Percentiles rank a stretch among this genome's conserved stretches.
Conservation (phyloP, 2,329 filamentous ascomycete genomes). For the Ambrosiella beaveri region DNA sequence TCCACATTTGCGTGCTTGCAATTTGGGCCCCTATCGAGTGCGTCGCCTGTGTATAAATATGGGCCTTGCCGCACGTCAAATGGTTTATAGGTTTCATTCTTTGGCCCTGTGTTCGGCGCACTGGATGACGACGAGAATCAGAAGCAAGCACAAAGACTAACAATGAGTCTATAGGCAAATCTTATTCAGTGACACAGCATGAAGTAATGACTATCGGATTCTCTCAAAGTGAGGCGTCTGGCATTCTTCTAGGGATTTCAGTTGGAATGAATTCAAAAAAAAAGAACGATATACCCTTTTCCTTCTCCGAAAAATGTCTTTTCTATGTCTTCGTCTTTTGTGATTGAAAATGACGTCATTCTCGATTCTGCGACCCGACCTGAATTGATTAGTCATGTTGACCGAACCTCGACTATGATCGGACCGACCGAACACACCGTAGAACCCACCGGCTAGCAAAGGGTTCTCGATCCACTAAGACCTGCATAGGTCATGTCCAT, state of each 20-base stretch:
- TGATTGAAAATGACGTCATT: no score
- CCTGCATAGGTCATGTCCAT: slow-evolving; percentile 20
- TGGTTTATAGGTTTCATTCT: not conserved
- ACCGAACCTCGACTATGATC: not conserved
- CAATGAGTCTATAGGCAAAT: slow-evolving; percentile 9
- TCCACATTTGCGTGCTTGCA: not conserved
- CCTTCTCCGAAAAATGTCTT: not conserved
- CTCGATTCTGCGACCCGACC: no score
- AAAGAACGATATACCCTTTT: slow-evolving; percentile 9
- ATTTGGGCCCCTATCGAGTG: not conserved
- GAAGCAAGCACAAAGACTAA: slow-evolving; percentile 6
- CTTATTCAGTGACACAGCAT: slow-evolving; percentile 13
- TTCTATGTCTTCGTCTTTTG: not conserved
- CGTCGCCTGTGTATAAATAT: slow-evolving; percentile 4
- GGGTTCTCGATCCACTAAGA: slow-evolving; percentile 28
- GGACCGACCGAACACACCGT: not conserved
- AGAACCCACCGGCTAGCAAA: slow-evolving; percentile 32
- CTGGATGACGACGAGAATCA: not conserved
- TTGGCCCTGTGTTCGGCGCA: not conserved
- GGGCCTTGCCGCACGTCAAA: not conserved
- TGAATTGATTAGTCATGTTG: no score
- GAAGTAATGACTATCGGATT: slow-evolving; percentile 13
- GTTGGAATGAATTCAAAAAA: slow-evolving; percentile 13
- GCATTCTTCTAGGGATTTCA: slow-evolving; percentile 13
- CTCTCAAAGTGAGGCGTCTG: slow-evolving; percentile 13